Conservation (phyloP, 1,284 basidiomycete genomes). For the Amylostereum chailletii region DNA sequence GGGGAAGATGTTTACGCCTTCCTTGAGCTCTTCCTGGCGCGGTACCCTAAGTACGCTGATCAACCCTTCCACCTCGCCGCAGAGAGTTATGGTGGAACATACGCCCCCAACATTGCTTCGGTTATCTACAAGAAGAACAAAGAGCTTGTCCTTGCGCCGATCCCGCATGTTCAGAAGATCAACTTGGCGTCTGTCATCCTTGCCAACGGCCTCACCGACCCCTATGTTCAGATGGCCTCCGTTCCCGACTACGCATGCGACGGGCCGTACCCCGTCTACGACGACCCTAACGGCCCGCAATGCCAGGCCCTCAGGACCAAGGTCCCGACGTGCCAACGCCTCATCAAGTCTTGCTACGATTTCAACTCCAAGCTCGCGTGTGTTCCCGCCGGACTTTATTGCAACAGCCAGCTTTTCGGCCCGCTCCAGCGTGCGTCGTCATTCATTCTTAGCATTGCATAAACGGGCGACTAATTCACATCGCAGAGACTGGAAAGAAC, state of each 20-base stretch:
- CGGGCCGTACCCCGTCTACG: conserved; percentile 66
- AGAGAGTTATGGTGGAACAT: conserved; percentile 76
- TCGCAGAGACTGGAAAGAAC: conserved; percentile 53
- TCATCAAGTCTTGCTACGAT: conserved; percentile 58
- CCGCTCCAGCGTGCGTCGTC: conserved; percentile 49
- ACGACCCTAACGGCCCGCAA: conserved; percentile 59
- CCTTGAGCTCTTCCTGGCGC: conserved; percentile 76
- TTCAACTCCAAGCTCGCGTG: conserved; percentile 52
- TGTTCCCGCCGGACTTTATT: conserved; percentile 54
- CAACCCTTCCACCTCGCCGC: conserved; percentile 66
- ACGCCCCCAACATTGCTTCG: conserved; percentile 71
- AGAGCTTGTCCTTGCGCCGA: conserved; percentile 31
- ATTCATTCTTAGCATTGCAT: too few species aligned
- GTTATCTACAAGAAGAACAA: conserved; percentile 73
- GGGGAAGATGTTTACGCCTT: conserved; percentile 87
- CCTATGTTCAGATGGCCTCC: conserved; percentile 63
- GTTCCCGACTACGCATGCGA: conserved; percentile 80
- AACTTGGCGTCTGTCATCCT: conserved; percentile 76
- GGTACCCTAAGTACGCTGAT: conserved; percentile 61
- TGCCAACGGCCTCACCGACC: conserved; percentile 79
- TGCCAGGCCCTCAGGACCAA: conserved; percentile 58
- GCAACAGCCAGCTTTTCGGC: conserved; percentile 46
- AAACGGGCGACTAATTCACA: too few species aligned
- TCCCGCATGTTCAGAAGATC: conserved; percentile 43
- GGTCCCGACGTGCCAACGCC: conserved; percentile 61